Base-by-base conservation (phyloP, 2,329 filamentous ascomycete genomes). In the Neonectria hederae region DNA sequence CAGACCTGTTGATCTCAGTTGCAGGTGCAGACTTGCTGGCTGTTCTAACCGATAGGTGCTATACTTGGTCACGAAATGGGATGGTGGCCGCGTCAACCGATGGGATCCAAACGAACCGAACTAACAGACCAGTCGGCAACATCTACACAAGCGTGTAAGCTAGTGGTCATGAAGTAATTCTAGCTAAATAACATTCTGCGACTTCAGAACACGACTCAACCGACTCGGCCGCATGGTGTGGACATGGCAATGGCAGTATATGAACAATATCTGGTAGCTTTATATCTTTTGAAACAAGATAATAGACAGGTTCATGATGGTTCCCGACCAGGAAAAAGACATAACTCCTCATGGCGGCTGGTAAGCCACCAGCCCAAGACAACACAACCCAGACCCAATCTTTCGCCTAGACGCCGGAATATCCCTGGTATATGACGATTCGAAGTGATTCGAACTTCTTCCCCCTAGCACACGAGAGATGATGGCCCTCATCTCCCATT, bases 361-460 rank as follows among this genome's bases (percentile, higher is more conserved):
- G 63, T 43, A 62, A 63, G 55, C 35, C 42, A 62, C 48, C 55
- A 58, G 26, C 57, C 69, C 62, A 62, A 19, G 46, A 65, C 55
- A 65, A 62, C 62, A 56, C 53, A 66, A 63, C 67, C 65, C 59
- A 58, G 62, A 60, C 38, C 66, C 65, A 71, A 28, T 54, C 52
- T 59, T 72, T 68, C 61, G 54, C 69, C 71, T 48, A 65, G 62
- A 71, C 72, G 72, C 72, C 72, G 60, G 71, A 69, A 59, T 72
- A 75, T 72, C 72, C 67, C 69, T 72, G 69, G 73, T 73, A 74
- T 72, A 74, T 71, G 60, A 71, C 69, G 68, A 70, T 63, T 70
- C 54, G 24, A 64, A 58, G 64, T 61, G 54, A 64, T 65, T 65
- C 54, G 65, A 71, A 59, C 68, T 66, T 63, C 57, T 54, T 54